Base-by-base conservation (phyloP, 2,329 filamentous ascomycete genomes). In the Corinectria fuckeliana region DNA sequence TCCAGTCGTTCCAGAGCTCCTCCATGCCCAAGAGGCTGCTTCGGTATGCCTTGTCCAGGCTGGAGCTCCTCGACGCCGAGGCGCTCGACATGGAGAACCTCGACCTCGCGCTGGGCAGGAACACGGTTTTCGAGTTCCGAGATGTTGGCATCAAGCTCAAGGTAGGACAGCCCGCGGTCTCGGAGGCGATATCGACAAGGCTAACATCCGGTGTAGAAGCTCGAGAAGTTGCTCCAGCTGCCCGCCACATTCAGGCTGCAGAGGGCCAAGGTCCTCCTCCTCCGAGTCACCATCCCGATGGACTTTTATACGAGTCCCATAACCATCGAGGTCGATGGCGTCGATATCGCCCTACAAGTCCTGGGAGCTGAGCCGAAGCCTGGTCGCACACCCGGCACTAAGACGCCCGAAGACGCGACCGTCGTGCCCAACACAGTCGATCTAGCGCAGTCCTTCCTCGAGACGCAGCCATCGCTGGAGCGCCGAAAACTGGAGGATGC, bases 11-110 rank as follows among this genome's bases (percentile, higher is more conserved):
- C 70, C 78, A 81, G 70, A 82, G 78, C 74, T 86, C 92, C 64
- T 91, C 87, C 68, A 92, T 96, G 82, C 91, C 93, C 79, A 96
- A 95, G 84, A 88, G 90, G 75, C 84, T 98, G 70, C 85, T 98
- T 65, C 89, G 92, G 67, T 97, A 95, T 80, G 92, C 89, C 49
- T 81, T 99, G 39, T 90, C 90, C 21, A 88, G 89, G 58, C 83
- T 97, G 59, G 93, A 96, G 68, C 83, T 97, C 55, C 86, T 99
- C 60, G 95, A 98, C 71, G 91, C 92, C 57, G 90, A 96, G 72
- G 89, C 91, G 11, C 81, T 97, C 66, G 91, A 97, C 71, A 84
- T 95, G 62, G 92, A 95, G 65, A 92, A 92, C 67, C 79, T 98
- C 63, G 92, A 96, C 68, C 86, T 97, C 67, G 88, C 88, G 44